These are phyloP conservation scores for Lactarius hengduanensis DNA, from an alignment of 768 basidiomycete genomes.

Conservation along the genomic window DNA sequence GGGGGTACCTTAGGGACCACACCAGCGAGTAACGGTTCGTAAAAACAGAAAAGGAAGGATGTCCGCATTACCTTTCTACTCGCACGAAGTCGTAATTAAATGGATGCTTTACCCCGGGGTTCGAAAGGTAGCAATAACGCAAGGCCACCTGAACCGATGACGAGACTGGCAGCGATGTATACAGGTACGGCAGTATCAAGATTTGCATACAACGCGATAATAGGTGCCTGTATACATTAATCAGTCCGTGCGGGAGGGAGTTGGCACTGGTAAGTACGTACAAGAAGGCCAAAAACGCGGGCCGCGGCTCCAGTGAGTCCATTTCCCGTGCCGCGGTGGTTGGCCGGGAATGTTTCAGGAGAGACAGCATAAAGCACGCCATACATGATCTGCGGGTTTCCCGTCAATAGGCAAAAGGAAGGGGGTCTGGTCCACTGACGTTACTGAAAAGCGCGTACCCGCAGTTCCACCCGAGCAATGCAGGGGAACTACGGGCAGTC, in stretches of 20 bases:
- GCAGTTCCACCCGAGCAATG: conserved; percentile 79
- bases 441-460: conserved; percentile 66
- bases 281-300: conserved; percentile 69
- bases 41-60: background rate
- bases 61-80: background rate
- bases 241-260: background rate
- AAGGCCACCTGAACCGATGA: conserved; percentile 58
- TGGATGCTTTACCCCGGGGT: conserved; percentile 68
- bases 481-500: conserved; percentile 65
- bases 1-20: too few species aligned
- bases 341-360: conserved; percentile 68
- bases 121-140: conserved; percentile 70
- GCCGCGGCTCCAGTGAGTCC: conserved; percentile 58
- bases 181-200: conserved; percentile 65
- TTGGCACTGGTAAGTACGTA: conserved; percentile 35
- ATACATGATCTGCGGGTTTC: conserved; percentile 59
- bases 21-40: background rate
- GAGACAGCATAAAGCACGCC: conserved; percentile 71
- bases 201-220: conserved; percentile 70
- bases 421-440: conserved; percentile 36
- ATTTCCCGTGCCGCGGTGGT: conserved; percentile 72
- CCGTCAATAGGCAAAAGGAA: conserved; percentile 8
- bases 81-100: background rate
- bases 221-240: conserved; percentile 50
- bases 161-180: conserved; percentile 64